Evolutionary conservation across 257 asterid genomes (phyloP).

Genomic region (Datura wrightii): DNA sequence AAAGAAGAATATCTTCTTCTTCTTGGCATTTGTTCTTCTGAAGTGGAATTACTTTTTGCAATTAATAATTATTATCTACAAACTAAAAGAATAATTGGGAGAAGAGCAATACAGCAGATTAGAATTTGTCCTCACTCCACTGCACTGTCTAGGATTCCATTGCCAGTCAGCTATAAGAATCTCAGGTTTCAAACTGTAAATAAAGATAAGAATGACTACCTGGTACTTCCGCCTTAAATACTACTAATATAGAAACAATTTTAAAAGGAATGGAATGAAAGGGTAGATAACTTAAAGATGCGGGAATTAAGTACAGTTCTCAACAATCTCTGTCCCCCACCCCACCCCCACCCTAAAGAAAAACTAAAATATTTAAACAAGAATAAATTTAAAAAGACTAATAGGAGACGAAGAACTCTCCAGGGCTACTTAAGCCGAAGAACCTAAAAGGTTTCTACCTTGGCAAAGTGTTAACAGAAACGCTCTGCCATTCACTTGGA

Average conservation of each 20-base stretch:
- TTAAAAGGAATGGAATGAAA: slow-evolving; percentile 1
- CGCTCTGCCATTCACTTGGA: neutral
- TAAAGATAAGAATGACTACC: neutral
- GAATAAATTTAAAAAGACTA: neutral
- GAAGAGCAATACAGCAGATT: slow-evolving; percentile 11
- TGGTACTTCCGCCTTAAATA: neutral
- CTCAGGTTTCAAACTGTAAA: neutral
- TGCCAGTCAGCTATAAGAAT: neutral
- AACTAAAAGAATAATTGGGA: neutral
- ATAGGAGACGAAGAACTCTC: neutral
- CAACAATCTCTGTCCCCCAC: too few species aligned
- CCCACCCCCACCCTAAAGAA: neutral
- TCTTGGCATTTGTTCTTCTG: neutral
- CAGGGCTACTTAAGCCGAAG: neutral
- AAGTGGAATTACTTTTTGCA: slow-evolving; percentile 22
- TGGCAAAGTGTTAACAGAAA: neutral
- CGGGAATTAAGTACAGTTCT: neutral
- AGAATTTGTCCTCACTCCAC: neutral
- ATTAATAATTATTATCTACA: neutral
- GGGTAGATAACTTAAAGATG: neutral
- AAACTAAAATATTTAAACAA: neutral
- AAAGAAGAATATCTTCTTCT: slow-evolving; percentile 16
- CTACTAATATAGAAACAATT: neutral
- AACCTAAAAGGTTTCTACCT: neutral
- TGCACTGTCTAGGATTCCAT: neutral